A percentile compares a stretch with the other conserved stretches of the same genome.
Evolutionary conservation across 805 yeast genomes (phyloP).

Genomic region (Lipomyces sp.): DNA sequence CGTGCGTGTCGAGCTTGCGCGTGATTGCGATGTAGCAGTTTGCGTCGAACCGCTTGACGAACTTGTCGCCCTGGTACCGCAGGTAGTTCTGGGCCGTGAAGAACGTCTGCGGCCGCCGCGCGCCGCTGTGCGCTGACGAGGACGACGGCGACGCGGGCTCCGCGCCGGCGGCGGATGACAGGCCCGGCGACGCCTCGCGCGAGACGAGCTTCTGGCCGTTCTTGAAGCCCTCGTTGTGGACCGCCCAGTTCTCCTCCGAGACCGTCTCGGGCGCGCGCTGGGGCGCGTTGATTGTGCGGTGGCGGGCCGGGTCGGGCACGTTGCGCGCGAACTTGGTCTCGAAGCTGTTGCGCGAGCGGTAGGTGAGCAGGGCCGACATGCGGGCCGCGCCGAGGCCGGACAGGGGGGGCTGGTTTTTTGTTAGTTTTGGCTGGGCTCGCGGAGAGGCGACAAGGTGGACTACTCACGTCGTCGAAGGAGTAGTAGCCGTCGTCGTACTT

Average conservation of each 20-base stretch:
- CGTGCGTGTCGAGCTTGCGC: constrained; percentile 92
- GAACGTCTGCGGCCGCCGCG: constrained; percentile 47
- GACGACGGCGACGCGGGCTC: constrained; percentile 16
- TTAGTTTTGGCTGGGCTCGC: background rate
- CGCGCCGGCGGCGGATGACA: background rate
- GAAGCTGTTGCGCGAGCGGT: constrained; percentile 87
- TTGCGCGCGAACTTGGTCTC: constrained; percentile 90
- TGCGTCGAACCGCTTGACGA: constrained; percentile 87
- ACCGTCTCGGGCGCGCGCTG: constrained; percentile 32
- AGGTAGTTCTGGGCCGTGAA: constrained; percentile 95
- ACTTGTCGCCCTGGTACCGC: constrained; percentile 91
- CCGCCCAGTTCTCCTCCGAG: constrained; percentile 60
- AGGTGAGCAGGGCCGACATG: constrained; percentile 92
- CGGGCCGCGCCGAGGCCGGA: constrained; percentile 93
- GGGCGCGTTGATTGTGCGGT: constrained; percentile 38
- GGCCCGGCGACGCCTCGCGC: background rate
- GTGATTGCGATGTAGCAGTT: constrained; percentile 94
- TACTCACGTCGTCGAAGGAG: constrained; percentile 48
- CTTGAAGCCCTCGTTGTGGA: constrained; percentile 77
- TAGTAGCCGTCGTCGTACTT: constrained; percentile 88
- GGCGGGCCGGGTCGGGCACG: constrained; percentile 49
- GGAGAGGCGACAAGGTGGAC: background rate
- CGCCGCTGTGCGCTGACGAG: constrained; percentile 26
- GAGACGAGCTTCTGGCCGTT: constrained; percentile 13
- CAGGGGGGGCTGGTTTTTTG: constrained; percentile 56